phyloP scores from a whole-genome alignment of 2,329 filamentous ascomycete species.

The Aspergillus sp. region DNA sequence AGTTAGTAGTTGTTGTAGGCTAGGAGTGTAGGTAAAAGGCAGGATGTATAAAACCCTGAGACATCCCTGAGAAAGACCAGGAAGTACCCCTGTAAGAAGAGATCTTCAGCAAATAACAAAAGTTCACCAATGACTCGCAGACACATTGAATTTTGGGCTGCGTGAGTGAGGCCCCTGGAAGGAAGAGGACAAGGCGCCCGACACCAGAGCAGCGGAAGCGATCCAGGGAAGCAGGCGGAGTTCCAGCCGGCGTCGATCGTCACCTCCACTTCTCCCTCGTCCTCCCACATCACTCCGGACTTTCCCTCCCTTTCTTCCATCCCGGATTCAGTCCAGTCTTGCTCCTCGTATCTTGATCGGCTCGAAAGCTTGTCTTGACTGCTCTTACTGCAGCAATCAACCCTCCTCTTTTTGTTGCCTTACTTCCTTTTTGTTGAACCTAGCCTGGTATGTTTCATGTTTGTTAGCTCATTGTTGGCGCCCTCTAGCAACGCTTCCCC shows the following conservation, averaged over 20 bases:
- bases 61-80: neutral
- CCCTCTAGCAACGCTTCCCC: conserved; percentile 10
- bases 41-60: neutral
- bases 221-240: conserved; percentile 12
- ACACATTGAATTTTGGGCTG: neutral
- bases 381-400: neutral
- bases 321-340: neutral
- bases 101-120: neutral
- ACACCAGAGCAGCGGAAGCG: conserved; percentile 5
- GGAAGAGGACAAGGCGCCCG: neutral
- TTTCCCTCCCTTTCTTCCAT: conserved; percentile 7
- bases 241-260: conserved; percentile 13
- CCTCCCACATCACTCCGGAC: conserved; percentile 1
- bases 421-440: neutral
- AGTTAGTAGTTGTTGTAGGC: neutral
- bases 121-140: neutral
- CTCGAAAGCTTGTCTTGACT: neutral
- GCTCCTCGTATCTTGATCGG: neutral
- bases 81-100: neutral
- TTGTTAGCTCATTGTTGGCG: conserved; percentile 15
- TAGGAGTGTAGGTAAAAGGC: neutral
- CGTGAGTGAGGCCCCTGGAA: neutral
- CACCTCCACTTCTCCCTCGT: conserved; percentile 10
- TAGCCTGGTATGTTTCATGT: conserved; percentile 6
- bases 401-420: neutral